Percentiles rank a stretch among this genome's conserved stretches.
These are phyloP conservation scores for Pseudozyma hubeiensis DNA, from an alignment of 1,284 basidiomycete species.

Conservation along the genomic window DNA sequence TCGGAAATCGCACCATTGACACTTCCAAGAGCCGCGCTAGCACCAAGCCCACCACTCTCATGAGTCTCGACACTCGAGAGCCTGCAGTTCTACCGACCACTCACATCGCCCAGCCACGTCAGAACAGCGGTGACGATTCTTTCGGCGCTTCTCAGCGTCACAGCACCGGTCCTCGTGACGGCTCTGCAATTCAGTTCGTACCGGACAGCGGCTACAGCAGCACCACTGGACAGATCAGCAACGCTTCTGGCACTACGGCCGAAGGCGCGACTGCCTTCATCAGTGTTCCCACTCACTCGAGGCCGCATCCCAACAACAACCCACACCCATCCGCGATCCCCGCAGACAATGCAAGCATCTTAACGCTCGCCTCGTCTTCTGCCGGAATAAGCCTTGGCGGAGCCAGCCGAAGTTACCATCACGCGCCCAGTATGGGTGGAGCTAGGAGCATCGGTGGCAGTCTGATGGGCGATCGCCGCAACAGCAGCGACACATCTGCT, in stretches of 20 bases:
- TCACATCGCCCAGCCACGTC: conserved; percentile 87
- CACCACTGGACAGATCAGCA: conserved; percentile 22
- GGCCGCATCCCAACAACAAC: conserved; percentile 93
- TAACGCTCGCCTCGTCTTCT: conserved; percentile 91
- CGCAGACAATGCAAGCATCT: conserved; percentile 86
- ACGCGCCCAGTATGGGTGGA: conserved; percentile 53
- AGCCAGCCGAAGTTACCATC: conserved; percentile 47
- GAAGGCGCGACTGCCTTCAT: conserved; percentile 42
- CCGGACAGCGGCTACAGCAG: conserved; percentile 25
- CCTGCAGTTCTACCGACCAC: conserved; percentile 73
- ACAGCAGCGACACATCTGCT: conserved; percentile 61
- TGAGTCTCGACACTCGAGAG: conserved; percentile 78
- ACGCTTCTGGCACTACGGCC: conserved; percentile 1
- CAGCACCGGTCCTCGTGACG: conserved; percentile 39
- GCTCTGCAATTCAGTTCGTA: conserved; percentile 30
- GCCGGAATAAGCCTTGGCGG: conserved; percentile 58
- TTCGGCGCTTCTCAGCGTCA: conserved; percentile 31
- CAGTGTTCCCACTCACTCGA: conserved; percentile 79
- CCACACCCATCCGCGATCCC: conserved; percentile 90
- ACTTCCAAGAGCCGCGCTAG: conserved; percentile 79
- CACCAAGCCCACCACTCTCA: conserved; percentile 92
- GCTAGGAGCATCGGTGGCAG: conserved; percentile 59
- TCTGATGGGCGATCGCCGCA: conserved; percentile 58
- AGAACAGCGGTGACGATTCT: conserved; percentile 50
- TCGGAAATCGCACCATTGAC: conserved; percentile 60